Conservation (phyloP, 768 basidiomycete species). For the Cyathus striatus region DNA sequence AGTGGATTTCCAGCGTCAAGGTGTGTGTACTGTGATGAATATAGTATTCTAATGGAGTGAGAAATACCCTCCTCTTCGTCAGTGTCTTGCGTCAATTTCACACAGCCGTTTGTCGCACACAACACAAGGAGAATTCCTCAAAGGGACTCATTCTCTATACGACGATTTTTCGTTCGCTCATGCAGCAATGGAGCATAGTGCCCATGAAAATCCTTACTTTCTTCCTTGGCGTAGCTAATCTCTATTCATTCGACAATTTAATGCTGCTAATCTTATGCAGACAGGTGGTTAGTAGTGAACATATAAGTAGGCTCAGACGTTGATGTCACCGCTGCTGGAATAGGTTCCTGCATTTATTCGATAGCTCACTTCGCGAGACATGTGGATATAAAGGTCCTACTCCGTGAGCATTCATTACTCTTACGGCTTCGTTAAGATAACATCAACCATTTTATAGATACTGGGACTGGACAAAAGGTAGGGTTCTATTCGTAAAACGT, state of each 20-base stretch:
- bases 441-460: conserved; percentile 2
- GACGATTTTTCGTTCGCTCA: conserved; percentile 10
- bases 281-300: not conserved
- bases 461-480: conserved; percentile 11
- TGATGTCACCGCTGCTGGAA: too few species aligned
- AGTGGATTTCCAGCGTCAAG: conserved; percentile 9
- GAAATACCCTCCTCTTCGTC: not conserved
- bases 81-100: not conserved
- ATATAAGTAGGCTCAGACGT: too few species aligned
- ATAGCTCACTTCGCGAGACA: conserved; percentile 7
- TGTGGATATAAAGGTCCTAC: conserved; percentile 10
- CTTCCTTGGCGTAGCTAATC: conserved; percentile 9
- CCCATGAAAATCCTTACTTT: conserved; percentile 9
- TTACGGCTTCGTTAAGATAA: not conserved
- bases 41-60: not conserved
- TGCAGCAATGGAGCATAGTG: conserved; percentile 6
- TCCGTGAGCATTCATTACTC: conserved; percentile 4
- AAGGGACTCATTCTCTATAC: conserved; percentile 6
- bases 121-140: conserved; percentile 2
- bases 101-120: conserved; percentile 6
- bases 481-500: conserved; percentile 1
- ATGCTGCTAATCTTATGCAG: not conserved
- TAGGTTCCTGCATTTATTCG: conserved; percentile 10
- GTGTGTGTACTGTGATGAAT: conserved; percentile 1
- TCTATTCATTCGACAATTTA: not conserved